These are phyloP conservation scores for Colletotrichum higginsianum DNA, from an alignment of 2,329 filamentous ascomycete genomes.

Conservation along the genomic window DNA sequence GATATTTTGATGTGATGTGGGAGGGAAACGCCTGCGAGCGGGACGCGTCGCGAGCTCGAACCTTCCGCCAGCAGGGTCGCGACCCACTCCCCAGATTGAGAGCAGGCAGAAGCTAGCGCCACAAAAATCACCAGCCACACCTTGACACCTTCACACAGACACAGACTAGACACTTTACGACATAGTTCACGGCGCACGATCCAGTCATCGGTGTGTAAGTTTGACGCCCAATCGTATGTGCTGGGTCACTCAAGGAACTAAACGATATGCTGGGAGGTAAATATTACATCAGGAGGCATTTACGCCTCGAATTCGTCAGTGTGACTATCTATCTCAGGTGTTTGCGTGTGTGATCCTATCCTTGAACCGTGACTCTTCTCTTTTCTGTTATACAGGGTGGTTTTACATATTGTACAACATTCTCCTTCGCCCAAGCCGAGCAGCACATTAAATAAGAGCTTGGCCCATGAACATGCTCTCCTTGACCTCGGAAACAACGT, in stretches of 20 bases:
- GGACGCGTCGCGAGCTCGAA: conserved; percentile 40
- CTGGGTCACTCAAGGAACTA: not conserved
- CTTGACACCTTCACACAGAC: too few relatives aligned
- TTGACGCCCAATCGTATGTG: not conserved
- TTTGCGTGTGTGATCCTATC: conserved; percentile 14
- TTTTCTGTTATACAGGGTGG: conserved; percentile 17
- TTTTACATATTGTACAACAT: conserved; percentile 36
- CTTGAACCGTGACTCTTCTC: not conserved
- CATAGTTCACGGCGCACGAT: too few relatives aligned
- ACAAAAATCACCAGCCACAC: conserved; percentile 33
- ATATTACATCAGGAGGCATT: conserved; percentile 9
- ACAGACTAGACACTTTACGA: too few relatives aligned
- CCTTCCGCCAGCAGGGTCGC: conserved; percentile 22
- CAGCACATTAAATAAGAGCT: conserved; percentile 73
- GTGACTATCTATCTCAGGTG: conserved; percentile 25
- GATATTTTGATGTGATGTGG: conserved; percentile 41
- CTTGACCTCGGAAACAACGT: conserved; percentile 92
- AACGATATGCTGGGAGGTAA: not conserved
- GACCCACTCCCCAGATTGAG: conserved; percentile 16
- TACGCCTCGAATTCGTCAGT: conserved; percentile 1
- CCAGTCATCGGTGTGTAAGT: too few relatives aligned
- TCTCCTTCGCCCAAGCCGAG: too few relatives aligned
- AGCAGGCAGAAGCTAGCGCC: conserved; percentile 34
- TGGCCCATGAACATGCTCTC: conserved; percentile 90
- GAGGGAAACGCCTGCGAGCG: conserved; percentile 28